Conservation (phyloP, 2,329 filamentous ascomycete genomes). For the Botryosphaeria dothidea region DNA sequence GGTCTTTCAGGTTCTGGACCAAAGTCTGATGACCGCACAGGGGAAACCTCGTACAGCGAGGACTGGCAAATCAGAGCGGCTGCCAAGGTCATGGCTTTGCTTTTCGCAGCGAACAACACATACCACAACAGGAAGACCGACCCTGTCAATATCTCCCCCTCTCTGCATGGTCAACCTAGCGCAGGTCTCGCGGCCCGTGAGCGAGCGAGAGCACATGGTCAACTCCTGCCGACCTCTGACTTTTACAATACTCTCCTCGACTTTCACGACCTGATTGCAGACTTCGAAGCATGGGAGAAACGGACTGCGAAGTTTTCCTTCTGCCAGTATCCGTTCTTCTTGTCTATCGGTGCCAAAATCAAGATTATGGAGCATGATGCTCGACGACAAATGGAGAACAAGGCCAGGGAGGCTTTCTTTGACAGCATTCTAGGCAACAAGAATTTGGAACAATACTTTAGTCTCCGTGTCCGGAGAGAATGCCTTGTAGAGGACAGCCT, state of each 20-base stretch:
- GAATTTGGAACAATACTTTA: slow-evolving; percentile 73
- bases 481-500: slow-evolving; percentile 89
- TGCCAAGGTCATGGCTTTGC: slow-evolving; percentile 73
- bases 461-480: slow-evolving; percentile 76
- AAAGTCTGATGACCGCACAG: slow-evolving; percentile 48
- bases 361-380: slow-evolving; percentile 87
- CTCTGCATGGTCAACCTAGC: slow-evolving; percentile 27
- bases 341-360: slow-evolving; percentile 92
- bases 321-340: slow-evolving; percentile 87
- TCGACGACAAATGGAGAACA: slow-evolving; percentile 83
- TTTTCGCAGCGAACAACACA: slow-evolving; percentile 81
- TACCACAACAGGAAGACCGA: slow-evolving; percentile 20
- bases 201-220: slow-evolving; percentile 55
- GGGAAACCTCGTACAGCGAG: slow-evolving; percentile 60
- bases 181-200: slow-evolving; percentile 42
- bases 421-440: slow-evolving; percentile 79
- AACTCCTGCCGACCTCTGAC: slow-evolving; percentile 75
- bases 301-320: slow-evolving; percentile 76
- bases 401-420: slow-evolving; percentile 87
- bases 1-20: slow-evolving; percentile 46
- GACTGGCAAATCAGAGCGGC: slow-evolving; percentile 90
- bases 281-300: slow-evolving; percentile 87
- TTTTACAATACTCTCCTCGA: slow-evolving; percentile 90
- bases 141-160: slow-evolving; percentile 19
- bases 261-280: slow-evolving; percentile 78